These are phyloP conservation scores for Fraxinus albicans DNA, from an alignment of 305 asterid species.

Conservation along the genomic window DNA sequence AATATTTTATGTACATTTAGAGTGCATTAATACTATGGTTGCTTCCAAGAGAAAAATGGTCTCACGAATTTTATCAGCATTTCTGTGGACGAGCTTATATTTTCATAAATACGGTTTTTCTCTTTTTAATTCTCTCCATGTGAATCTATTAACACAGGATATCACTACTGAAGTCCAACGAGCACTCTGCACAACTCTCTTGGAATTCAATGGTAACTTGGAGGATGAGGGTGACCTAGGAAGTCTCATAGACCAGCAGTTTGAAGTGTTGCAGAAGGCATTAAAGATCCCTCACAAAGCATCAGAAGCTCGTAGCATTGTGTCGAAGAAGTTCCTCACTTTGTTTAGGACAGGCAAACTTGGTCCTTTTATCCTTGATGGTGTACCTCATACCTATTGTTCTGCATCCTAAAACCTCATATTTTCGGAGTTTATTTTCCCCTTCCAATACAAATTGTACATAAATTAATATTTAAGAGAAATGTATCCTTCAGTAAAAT, in stretches of 20 bases:
- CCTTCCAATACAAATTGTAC: not conserved
- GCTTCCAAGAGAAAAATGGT: not conserved
- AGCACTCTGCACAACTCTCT: slow-evolving; percentile 48
- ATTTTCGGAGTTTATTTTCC: not conserved
- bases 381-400: slow-evolving; percentile 49
- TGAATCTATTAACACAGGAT: slow-evolving; percentile 45
- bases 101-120: not conserved
- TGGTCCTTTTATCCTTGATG: slow-evolving; percentile 86
- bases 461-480: not conserved
- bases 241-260: slow-evolving; percentile 66
- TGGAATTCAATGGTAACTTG: slow-evolving; percentile 68
- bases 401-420: slow-evolving; percentile 20
- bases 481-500: not conserved
- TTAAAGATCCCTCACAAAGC: slow-evolving; percentile 70
- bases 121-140: not conserved
- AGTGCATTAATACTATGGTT: not conserved
- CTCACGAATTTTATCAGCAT: not conserved
- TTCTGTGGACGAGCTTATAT: not conserved
- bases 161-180: slow-evolving; percentile 65
- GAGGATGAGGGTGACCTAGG: slow-evolving; percentile 78
- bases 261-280: slow-evolving; percentile 73
- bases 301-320: slow-evolving; percentile 76
- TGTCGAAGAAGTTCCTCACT: slow-evolving; percentile 75
- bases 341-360: slow-evolving; percentile 83
- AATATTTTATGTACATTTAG: not conserved